Base-by-base conservation (phyloP, 2,329 filamentous ascomycete species). In the Tetracladium maxilliforme region DNA sequence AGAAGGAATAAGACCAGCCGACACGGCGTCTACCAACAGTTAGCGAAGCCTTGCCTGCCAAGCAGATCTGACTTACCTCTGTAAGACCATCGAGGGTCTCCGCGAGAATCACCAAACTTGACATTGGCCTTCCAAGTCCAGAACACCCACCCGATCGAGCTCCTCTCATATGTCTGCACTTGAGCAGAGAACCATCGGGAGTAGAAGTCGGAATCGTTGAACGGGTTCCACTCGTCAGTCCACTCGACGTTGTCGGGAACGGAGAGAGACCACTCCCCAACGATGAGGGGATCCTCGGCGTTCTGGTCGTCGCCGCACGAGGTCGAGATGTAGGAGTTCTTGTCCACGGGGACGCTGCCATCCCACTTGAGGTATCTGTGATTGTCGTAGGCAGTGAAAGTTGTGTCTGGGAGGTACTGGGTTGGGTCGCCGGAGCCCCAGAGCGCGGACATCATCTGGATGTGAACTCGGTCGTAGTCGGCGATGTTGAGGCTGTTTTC, bases 291-390 rank as follows among this genome's bases (percentile, higher is more conserved):
- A 19, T 36, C 47, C 9, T 44, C 41, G 10, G 45, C 44, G 22
- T 47, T 44, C 12, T 56, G 52, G 33, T 61, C 45, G 27, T 56
- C 48, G 8, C 37, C 48, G 46, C 69, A 73, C 2, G 61, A 61
- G 4, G 56, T 51, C 3, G 38, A 28, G 20, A 74, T 50, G 33
- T 71, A 73, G 6, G 48, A 52, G 3, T 49, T 44, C 30, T 69
- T 52, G 6, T 49, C 54, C 1, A 51, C 45, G 2, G 45, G 27
- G 14, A 68, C 48, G 12, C 43, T 42, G 3, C 44, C 34, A 30
- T 61, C 58, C 49, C 58, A 73, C 37, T 69, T 70, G 14, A 67
- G 43, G 40, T 72, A 74, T 12, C 64, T 54, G 35, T 72, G 68
- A 39, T 69, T 58, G 39, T 73, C 67, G 36, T 60, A 74, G 16